A percentile compares a stretch with the other conserved stretches of the same genome.
These are phyloP conservation scores for Cubamyces lactineus DNA, from an alignment of 768 basidiomycete species.

Conservation along the genomic window DNA sequence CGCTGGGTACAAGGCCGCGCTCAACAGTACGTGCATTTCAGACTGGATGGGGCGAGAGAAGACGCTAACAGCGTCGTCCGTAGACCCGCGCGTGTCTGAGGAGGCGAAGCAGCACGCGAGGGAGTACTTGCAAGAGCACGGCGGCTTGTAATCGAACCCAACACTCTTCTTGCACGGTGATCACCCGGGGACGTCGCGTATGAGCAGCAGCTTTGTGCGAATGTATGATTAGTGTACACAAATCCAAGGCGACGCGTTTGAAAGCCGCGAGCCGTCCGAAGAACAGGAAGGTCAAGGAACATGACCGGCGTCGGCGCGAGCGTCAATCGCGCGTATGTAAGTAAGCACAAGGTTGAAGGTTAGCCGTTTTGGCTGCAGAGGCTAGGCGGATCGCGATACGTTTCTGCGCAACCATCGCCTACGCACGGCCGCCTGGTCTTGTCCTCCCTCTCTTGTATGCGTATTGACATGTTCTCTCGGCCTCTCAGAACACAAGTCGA, in stretches of 20 bases:
- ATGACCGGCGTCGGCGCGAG: too few species aligned
- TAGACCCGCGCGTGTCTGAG: constrained; percentile 51
- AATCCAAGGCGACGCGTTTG: too few species aligned
- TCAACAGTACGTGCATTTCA: constrained; percentile 45
- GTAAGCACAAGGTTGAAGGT: constrained; percentile 9
- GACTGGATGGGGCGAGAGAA: background rate
- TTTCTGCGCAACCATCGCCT: constrained; percentile 5
- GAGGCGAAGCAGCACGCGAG: constrained; percentile 53
- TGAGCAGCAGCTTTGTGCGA: background rate
- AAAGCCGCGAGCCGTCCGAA: too few species aligned
- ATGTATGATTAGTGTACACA: background rate
- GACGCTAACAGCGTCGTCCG: constrained; percentile 1
- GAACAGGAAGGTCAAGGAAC: too few species aligned
- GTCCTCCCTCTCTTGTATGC: background rate
- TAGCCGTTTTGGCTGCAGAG: background rate
- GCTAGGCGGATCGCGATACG: constrained; percentile 4
- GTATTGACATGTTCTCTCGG: too few species aligned
- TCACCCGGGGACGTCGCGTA: background rate
- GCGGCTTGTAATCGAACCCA: constrained; percentile 22
- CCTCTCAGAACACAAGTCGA: too few species aligned
- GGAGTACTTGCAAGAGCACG: constrained; percentile 41
- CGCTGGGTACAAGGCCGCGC: constrained; percentile 60
- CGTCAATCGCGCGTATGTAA: too few species aligned
- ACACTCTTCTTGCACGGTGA: background rate
- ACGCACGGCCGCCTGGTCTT: too few species aligned